Percentiles rank a stretch among this genome's conserved stretches.
Conservation (phyloP, 2,329 filamentous ascomycete genomes). For the Monosporascus sp. region DNA sequence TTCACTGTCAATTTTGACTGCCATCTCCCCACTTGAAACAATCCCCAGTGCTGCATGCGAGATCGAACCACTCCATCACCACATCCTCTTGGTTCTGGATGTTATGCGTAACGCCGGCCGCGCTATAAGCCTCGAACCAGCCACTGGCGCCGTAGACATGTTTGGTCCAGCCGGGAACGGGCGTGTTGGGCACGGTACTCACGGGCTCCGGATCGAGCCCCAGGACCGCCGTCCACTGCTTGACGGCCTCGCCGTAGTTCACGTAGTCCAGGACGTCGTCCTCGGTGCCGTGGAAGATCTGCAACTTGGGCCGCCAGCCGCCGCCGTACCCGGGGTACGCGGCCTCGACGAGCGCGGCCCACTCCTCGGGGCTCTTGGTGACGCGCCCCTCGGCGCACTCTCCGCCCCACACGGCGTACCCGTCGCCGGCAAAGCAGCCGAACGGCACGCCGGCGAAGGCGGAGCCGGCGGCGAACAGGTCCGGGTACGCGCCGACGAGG, state of each 20-base stretch:
- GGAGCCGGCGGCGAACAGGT: constrained; percentile 40
- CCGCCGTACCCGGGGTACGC: constrained; percentile 43
- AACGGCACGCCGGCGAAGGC: constrained; percentile 41
- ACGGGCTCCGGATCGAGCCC: constrained; percentile 25
- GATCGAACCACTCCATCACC: constrained; percentile 32
- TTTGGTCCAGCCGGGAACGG: constrained; percentile 31
- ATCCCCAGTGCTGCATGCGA: constrained; percentile 23
- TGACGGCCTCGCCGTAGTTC: constrained; percentile 49
- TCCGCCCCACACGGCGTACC: constrained; percentile 43
- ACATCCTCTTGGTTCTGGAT: constrained; percentile 32
- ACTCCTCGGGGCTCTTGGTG: constrained; percentile 26
- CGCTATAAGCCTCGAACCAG: constrained; percentile 36
- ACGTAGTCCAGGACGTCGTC: constrained; percentile 46
- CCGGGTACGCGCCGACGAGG: constrained; percentile 41
- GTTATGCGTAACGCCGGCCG: constrained; percentile 31
- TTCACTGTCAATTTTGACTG: neutral
- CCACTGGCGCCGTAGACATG: constrained; percentile 27
- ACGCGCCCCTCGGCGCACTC: constrained; percentile 46
- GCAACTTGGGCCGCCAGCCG: constrained; percentile 48
- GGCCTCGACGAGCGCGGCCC: constrained; percentile 28
- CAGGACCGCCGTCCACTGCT: constrained; percentile 44
- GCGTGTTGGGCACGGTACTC: constrained; percentile 24
- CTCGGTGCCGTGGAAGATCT: constrained; percentile 50
- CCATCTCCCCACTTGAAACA: constrained; percentile 34
- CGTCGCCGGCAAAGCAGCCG: constrained; percentile 43